A percentile compares a stretch with the other conserved stretches of the same genome.
phyloP scores from a whole-genome alignment of 306 rosid genomes.

The Malus domestica region ASM211411v1 NC_041801.1:10647001-10647500 shows the following conservation, averaged over 20 bases:
- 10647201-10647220: slow-evolving; percentile 69
- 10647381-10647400: not conserved
- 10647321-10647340: not conserved
- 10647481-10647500: slow-evolving; percentile 54
- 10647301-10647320: not conserved
- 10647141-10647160: slow-evolving; percentile 27
- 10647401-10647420: slow-evolving; percentile 76
- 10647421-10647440: slow-evolving; percentile 66
- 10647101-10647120: not conserved
- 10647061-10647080: not conserved
- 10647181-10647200: slow-evolving; percentile 55
- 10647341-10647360: not conserved
- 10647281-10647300: not conserved
- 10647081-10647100: not conserved
- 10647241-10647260: slow-evolving; percentile 41
- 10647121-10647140: not conserved
- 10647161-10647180: slow-evolving; percentile 68
- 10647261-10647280: not conserved
- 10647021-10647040: not conserved
- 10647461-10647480: slow-evolving; percentile 35
- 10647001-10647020: not conserved
- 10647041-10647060: not conserved
- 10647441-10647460: slow-evolving; percentile 63
- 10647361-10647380: not conserved
- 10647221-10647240: slow-evolving; percentile 60